Evolutionary conservation across 2,329 filamentous ascomycete genomes (phyloP).

Genomic region (Venturia pyrina): DNA sequence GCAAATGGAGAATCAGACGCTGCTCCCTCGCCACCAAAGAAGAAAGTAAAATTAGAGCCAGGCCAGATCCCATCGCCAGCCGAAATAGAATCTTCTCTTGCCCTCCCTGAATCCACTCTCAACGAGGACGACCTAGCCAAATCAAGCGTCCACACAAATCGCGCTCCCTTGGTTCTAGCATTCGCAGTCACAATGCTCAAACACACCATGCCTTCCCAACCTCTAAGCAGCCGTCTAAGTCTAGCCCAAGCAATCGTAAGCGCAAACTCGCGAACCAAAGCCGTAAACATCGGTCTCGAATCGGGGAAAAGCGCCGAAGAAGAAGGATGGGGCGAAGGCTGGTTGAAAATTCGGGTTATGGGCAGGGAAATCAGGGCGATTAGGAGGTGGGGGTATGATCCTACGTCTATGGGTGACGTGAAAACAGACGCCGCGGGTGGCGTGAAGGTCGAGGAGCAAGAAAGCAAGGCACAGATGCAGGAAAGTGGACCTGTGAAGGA

Average conservation of each 20-base stretch:
- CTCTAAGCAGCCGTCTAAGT: conserved; percentile 71
- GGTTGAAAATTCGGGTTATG: conserved; percentile 63
- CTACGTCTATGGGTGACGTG: conserved; percentile 6
- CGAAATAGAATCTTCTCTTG: conserved; percentile 53
- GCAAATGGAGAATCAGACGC: conserved; percentile 21
- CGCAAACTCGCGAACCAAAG: conserved; percentile 68
- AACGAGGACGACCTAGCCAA: conserved; percentile 51
- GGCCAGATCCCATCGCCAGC: conserved; percentile 31
- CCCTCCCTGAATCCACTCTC: conserved; percentile 43
- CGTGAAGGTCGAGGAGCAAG: conserved; percentile 12
- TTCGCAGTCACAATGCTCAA: conserved; percentile 66
- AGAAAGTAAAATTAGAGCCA: conserved; percentile 23
- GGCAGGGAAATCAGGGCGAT: conserved; percentile 65
- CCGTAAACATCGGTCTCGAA: conserved; percentile 63
- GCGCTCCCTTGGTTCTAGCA: conserved; percentile 72
- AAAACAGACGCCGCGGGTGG: background rate
- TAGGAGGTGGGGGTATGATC: conserved; percentile 64
- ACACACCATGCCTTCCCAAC: conserved; percentile 78
- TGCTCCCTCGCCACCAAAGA: conserved; percentile 28
- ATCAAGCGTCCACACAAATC: conserved; percentile 59
- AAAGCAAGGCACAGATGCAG: conserved; percentile 17
- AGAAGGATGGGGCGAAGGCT: conserved; percentile 63
- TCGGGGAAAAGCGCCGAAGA: conserved; percentile 55
- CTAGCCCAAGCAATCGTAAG: conserved; percentile 77
- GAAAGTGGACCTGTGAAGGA: conserved; percentile 7